Base-by-base conservation (phyloP, 2,329 filamentous ascomycete genomes). In the Ceratocystis alfenasii region DNA sequence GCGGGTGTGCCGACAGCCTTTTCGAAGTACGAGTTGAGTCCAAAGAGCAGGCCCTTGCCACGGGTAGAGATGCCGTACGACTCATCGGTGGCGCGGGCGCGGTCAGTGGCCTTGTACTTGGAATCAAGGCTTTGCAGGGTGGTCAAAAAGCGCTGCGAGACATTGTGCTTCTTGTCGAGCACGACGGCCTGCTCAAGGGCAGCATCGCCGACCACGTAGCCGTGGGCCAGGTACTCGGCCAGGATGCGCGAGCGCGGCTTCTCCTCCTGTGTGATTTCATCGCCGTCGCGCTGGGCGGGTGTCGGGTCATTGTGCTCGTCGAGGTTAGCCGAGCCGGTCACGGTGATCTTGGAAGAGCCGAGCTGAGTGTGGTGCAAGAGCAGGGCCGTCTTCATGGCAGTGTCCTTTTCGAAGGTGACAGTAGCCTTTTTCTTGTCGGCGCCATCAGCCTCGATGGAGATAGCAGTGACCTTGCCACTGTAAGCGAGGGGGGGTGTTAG, bases 341-440 rank as follows among this genome's bases (percentile, higher is more conserved):
- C 83, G 66, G 84, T 81, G 74, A 99, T 95, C 73, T 94, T 86
- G 70, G 92, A 90, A 68, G 87, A 79, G 69, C 92, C 92, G 63
- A 99, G 88, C 77, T 95, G 89, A 64, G 94, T 99, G 81, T 96
- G 95, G 79, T 97, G 93, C 70, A 99, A 87, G 68, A 99, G 88
- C 50, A 96, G 88, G 30, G 94, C 94, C 25, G 94, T 99, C 81
- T 96, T 96, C 68, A 93, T 92, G 63, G 94, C 94, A 15, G 93
- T 95, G 75, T 93, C 87, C 80, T 96, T 96, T 78, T 97, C 94
- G 74, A 99, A 99, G 64, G 86, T 92, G 69, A 99, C 92, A n/a
- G 87, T 89, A 67, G 94, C 94, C 62, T 86, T 86, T 78, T 96
- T 90, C 70, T 87, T 82, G 25, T 63, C 61, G 28, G 45, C n/a